A percentile compares a stretch with the other conserved stretches of the same genome.
These are phyloP conservation scores for Sordariomycetes sp. DNA, from an alignment of 2,329 filamentous ascomycete genomes.

Conservation along the genomic window DNA sequence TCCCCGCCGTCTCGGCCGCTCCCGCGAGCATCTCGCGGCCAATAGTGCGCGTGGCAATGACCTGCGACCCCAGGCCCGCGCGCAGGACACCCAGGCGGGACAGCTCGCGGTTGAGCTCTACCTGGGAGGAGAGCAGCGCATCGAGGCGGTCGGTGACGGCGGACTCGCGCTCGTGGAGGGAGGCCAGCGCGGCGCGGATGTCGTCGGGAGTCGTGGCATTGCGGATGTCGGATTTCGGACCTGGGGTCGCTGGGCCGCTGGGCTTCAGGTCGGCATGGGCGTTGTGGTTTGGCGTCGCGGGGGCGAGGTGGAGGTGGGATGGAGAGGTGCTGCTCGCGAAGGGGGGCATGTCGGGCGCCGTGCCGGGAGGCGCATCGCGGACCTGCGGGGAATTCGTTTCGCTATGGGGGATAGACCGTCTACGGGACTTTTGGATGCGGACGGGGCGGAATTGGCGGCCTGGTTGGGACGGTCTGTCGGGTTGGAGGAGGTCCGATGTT, in stretches of 20 bases:
- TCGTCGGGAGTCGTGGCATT: constrained; percentile 67
- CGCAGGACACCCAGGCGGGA: constrained; percentile 80
- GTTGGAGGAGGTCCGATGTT: not conserved
- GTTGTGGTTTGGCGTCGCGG: constrained; percentile 19
- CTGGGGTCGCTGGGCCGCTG: constrained; percentile 8
- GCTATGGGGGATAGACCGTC: not conserved
- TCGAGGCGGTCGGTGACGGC: constrained; percentile 65
- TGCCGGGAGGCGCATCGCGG: constrained; percentile 31
- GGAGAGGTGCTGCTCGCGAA: constrained; percentile 20
- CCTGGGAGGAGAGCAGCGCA: constrained; percentile 68
- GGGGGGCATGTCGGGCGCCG: constrained; percentile 34
- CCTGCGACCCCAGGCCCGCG: constrained; percentile 78
- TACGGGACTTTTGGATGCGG: not conserved
- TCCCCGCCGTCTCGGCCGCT: constrained; percentile 74
- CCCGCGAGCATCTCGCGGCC: constrained; percentile 84
- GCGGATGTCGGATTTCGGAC: constrained; percentile 36
- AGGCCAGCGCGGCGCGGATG: constrained; percentile 65
- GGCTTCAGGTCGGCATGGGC: constrained; percentile 6
- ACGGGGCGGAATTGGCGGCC: not conserved
- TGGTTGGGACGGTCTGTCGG: not conserved
- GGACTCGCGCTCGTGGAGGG: constrained; percentile 67
- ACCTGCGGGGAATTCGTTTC: constrained; percentile 9
- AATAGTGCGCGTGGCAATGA: constrained; percentile 70
- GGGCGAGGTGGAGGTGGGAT: constrained; percentile 15
- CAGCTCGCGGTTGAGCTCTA: constrained; percentile 77